Percentiles rank a stretch among this genome's conserved stretches.
phyloP scores from a whole-genome alignment of 305 asterid species.

The Rubia peregrina region DNA sequence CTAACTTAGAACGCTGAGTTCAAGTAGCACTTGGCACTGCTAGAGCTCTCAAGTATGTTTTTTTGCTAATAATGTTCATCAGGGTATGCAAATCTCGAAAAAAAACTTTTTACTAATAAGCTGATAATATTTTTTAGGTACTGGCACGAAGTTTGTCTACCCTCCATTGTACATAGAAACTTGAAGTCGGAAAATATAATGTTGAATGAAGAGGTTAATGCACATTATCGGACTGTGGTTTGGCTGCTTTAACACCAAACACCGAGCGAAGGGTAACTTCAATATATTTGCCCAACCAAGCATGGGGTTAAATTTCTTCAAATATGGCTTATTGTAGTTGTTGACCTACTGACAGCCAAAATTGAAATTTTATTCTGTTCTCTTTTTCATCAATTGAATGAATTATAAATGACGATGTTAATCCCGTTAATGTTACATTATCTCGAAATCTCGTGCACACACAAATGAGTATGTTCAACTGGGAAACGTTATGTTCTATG shows the following conservation, averaged over 20 bases:
- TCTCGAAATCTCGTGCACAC: too few species aligned
- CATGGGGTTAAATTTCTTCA: too few species aligned
- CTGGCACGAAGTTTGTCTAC: constrained; percentile 97
- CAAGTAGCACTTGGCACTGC: constrained; percentile 96
- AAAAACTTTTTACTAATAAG: neutral
- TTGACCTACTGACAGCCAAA: too few species aligned
- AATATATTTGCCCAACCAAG: neutral
- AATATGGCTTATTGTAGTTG: too few species aligned
- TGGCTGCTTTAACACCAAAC: constrained; percentile 80
- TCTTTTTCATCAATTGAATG: too few species aligned
- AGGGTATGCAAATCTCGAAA: neutral
- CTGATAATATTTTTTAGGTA: constrained; percentile 46
- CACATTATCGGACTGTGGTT: constrained; percentile 94
- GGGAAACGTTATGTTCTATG: too few species aligned
- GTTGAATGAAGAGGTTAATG: constrained; percentile 85
- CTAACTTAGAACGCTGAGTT: constrained; percentile 93
- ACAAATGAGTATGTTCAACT: too few species aligned
- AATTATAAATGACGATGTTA: too few species aligned
- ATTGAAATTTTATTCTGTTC: too few species aligned
- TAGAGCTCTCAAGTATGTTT: constrained; percentile 88
- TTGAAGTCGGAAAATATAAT: constrained; percentile 92
- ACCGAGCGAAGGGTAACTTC: constrained; percentile 75
- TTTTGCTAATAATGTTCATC: constrained; percentile 3
- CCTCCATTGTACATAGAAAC: constrained; percentile 90
- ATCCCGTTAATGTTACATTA: too few species aligned